Evolutionary conservation across 345 rosid species (phyloP).

Genomic region (Cardamine occulta): DNA sequence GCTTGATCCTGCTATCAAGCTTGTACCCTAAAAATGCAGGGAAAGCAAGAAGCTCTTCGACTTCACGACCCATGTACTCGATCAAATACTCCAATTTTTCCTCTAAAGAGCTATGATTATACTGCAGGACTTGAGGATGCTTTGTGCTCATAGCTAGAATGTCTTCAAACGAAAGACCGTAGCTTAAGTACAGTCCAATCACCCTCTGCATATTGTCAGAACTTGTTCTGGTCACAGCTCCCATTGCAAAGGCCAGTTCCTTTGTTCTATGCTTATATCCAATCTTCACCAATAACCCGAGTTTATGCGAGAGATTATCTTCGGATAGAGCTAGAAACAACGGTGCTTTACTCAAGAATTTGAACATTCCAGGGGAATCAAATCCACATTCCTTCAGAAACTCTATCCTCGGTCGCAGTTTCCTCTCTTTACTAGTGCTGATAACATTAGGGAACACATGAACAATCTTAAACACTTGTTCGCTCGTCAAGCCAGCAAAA

Average conservation of each 20-base stretch:
- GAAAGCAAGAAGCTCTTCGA: slow-evolving; percentile 71
- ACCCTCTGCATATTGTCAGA: slow-evolving; percentile 78
- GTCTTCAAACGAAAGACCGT: slow-evolving; percentile 60
- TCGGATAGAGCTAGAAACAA: slow-evolving; percentile 71
- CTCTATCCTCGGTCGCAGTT: slow-evolving; percentile 62
- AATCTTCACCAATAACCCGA: slow-evolving; percentile 69
- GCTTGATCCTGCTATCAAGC: slow-evolving; percentile 82
- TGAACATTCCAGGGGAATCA: slow-evolving; percentile 63
- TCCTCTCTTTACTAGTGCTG: slow-evolving; percentile 72
- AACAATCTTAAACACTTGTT: slow-evolving; percentile 66
- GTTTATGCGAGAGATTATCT: slow-evolving; percentile 59
- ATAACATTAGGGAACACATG: slow-evolving; percentile 66
- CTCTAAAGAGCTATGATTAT: slow-evolving; percentile 55
- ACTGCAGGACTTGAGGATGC: slow-evolving; percentile 82
- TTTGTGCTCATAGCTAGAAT: slow-evolving; percentile 72
- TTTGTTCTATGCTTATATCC: slow-evolving; percentile 62
- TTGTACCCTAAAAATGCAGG: slow-evolving; percentile 86
- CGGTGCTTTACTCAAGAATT: slow-evolving; percentile 73
- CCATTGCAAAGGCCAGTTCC: slow-evolving; percentile 68
- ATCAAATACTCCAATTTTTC: slow-evolving; percentile 78
- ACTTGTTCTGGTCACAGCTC: slow-evolving; percentile 80
- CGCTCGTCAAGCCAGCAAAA: slow-evolving; percentile 62
- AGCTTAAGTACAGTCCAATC: slow-evolving; percentile 62
- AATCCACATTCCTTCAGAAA: slow-evolving; percentile 76
- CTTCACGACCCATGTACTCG: slow-evolving; percentile 75